A percentile compares a stretch with the other conserved stretches of the same genome.
Conservation (phyloP, 1,139 yeast species). For the Yamadazyma membranifaciens region DNA sequence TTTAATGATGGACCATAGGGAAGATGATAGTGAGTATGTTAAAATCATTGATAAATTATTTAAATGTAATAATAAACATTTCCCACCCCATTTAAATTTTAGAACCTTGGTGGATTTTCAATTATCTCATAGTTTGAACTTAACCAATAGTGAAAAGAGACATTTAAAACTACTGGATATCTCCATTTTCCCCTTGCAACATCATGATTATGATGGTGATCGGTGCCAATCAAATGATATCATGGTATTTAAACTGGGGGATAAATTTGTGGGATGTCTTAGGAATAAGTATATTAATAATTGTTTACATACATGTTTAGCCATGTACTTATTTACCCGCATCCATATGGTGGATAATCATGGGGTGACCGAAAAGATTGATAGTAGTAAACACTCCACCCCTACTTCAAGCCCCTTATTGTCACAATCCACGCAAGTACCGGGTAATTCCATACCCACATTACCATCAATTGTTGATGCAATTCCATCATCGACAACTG, state of each 20-base stretch:
- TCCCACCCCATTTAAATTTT: conserved; percentile 20
- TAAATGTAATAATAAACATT: conserved; percentile 17
- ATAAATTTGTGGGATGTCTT: conserved; percentile 23
- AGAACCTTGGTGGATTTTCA: conserved; percentile 30
- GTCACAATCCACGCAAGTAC: neutral
- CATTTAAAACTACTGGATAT: conserved; percentile 22
- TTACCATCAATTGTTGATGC: neutral
- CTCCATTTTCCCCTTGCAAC: conserved; percentile 12
- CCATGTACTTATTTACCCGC: conserved; percentile 29
- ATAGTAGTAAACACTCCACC: neutral
- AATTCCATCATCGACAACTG: neutral
- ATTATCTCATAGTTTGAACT: conserved; percentile 14
- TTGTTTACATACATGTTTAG: conserved; percentile 31
- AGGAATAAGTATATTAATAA: conserved; percentile 27
- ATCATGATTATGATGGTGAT: neutral
- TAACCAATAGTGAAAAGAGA: conserved; percentile 6
- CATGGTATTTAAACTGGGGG: conserved; percentile 11
- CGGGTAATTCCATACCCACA: neutral
- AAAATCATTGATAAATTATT: conserved; percentile 21
- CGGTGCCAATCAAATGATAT: conserved; percentile 1
- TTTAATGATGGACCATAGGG: conserved; percentile 20
- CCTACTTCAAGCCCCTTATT: neutral
- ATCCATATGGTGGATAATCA: conserved; percentile 31
- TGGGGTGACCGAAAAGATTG: conserved; percentile 15
- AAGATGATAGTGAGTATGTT: conserved; percentile 20